Evolutionary conservation across 768 basidiomycete species (phyloP).

Genomic region (Coprinellus micaceus): DNA sequence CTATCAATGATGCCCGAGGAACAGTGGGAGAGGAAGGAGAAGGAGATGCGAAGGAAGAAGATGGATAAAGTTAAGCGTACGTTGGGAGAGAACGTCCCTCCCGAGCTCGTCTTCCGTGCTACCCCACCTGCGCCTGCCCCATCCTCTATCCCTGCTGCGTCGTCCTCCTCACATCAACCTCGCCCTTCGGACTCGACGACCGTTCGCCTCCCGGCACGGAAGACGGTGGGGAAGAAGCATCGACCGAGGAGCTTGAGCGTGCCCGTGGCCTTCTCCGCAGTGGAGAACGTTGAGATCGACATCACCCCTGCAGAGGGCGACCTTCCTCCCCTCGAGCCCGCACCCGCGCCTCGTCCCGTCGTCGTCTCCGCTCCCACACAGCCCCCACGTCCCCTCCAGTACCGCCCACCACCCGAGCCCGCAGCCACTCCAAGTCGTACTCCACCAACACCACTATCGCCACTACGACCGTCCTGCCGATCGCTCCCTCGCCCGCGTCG

Average conservation of each 20-base stretch:
- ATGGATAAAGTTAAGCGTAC: conserved; percentile 58
- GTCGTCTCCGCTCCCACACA: no score
- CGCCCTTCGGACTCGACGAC: no score
- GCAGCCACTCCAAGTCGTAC: no score
- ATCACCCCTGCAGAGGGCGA: not conserved
- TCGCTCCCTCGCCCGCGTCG: not conserved
- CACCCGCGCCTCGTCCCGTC: not conserved
- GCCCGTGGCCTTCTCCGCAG: not conserved
- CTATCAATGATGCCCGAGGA: not conserved
- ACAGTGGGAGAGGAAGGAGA: conserved; percentile 14
- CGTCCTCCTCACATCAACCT: no score
- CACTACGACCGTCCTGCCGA: not conserved
- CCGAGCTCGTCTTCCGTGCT: conserved; percentile 44
- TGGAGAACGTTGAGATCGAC: conserved; percentile 2
- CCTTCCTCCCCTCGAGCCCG: not conserved
- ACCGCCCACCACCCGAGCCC: no score
- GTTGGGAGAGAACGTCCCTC: conserved; percentile 56
- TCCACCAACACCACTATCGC: no score
- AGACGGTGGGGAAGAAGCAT: conserved; percentile 7
- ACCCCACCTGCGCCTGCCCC: not conserved
- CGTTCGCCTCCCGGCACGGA: not conserved
- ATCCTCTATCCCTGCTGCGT: conserved; percentile 1
- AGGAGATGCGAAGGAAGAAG: conserved; percentile 37
- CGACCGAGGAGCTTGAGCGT: conserved; percentile 15
- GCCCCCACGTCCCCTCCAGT: no score